Evolutionary conservation across 495 filamentous ascomycete genomes (phyloP).

Genomic region (Penicillium malachiteum): DNA sequence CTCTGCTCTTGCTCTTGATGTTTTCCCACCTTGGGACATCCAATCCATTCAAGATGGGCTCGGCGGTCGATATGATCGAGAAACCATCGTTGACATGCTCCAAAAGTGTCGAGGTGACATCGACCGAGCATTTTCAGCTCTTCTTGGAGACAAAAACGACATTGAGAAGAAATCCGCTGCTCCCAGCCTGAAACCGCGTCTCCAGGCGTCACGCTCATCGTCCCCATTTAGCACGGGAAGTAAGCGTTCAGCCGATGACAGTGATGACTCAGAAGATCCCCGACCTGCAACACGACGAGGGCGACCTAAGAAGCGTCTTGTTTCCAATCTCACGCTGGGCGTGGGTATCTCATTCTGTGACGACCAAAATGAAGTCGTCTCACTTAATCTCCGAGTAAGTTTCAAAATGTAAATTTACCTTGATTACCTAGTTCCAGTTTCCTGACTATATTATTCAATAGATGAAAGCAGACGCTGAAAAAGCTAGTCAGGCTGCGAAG

Average conservation of each 20-base stretch:
- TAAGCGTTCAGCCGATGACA: conserved; percentile 50
- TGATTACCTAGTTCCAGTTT: neutral
- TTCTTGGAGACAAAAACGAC: conserved; percentile 52
- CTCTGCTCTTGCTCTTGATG: conserved; percentile 36
- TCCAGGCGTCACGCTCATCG: conserved; percentile 43
- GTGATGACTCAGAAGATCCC: conserved; percentile 38
- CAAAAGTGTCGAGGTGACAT: conserved; percentile 61
- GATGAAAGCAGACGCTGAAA: conserved; percentile 22
- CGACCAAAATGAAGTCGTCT: conserved; percentile 46
- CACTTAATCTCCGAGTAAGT: conserved; percentile 42
- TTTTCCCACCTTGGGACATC: conserved; percentile 59
- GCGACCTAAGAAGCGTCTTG: conserved; percentile 36
- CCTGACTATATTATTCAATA: neutral
- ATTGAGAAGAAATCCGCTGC: conserved; percentile 25
- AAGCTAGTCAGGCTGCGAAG: conserved; percentile 9
- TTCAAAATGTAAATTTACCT: neutral
- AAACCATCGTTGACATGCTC: conserved; percentile 55
- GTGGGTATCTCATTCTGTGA: conserved; percentile 49
- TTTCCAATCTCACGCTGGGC: conserved; percentile 43
- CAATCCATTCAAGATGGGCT: conserved; percentile 56
- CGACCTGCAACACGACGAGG: conserved; percentile 30
- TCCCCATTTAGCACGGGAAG: conserved; percentile 49
- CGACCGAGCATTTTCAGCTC: conserved; percentile 55
- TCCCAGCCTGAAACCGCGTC: conserved; percentile 35
- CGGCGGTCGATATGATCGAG: conserved; percentile 54